A percentile compares a stretch with the other conserved stretches of the same genome.
Conservation (phyloP, 805 yeast species). For the Yarrowia osloensis region DNA sequence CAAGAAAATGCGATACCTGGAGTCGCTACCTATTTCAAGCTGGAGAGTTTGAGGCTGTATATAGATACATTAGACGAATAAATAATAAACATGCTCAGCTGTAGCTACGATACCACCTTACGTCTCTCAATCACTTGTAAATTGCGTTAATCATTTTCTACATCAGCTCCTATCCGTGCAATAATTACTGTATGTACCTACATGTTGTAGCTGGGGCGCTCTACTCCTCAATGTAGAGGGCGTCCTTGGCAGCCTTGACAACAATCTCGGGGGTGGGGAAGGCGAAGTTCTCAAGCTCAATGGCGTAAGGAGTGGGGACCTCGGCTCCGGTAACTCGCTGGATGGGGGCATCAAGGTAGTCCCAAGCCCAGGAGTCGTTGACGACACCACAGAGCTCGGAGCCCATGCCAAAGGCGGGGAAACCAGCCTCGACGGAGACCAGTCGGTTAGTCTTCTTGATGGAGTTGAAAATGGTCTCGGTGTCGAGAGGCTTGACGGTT, state of each 20-base stretch:
- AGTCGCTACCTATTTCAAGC: constrained; percentile 67
- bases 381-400: constrained; percentile 96
- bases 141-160: background rate
- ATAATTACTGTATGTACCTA: constrained; percentile 23
- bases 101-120: no score
- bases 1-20: constrained; percentile 62
- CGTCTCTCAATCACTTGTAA: background rate
- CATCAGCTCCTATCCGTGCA: background rate
- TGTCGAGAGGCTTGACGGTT: constrained; percentile 94
- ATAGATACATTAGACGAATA: background rate
- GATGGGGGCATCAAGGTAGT: constrained; percentile 97
- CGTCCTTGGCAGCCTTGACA: constrained; percentile 62
- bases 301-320: constrained; percentile 98
- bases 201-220: background rate
- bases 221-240: constrained; percentile 45
- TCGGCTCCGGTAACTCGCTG: constrained; percentile 99
- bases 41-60: constrained; percentile 60
- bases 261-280: constrained; percentile 96
- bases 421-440: constrained; percentile 94
- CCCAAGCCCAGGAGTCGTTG: constrained; percentile 98
- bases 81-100: background rate
- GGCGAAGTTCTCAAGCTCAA: constrained; percentile 94
- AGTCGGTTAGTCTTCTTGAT: constrained; percentile 97
- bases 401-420: constrained; percentile 98
- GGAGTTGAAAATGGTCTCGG: constrained; percentile 77